phyloP scores from a whole-genome alignment of 352 stramenopile genomes.

The Ochromonadaceae sp. region DNA sequence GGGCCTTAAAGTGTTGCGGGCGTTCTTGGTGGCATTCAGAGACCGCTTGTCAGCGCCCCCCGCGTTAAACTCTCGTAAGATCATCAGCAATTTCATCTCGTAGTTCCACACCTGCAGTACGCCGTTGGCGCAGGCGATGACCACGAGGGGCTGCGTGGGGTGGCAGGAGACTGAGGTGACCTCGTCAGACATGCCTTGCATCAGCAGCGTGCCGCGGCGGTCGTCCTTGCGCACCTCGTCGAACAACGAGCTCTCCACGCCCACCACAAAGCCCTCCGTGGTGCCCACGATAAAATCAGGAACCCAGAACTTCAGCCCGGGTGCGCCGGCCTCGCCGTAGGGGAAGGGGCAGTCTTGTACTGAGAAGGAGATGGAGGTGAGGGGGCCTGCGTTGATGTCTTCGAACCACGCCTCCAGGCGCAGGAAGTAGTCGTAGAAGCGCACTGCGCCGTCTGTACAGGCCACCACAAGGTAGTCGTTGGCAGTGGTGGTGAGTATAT shows the following conservation, averaged over 20 bases:
- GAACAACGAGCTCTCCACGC: conserved; percentile 51
- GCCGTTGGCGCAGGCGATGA: conserved; percentile 55
- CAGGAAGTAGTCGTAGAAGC: conserved; percentile 81
- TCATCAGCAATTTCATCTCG: conserved; percentile 51
- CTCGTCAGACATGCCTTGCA: conserved; percentile 70
- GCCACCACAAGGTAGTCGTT: conserved; percentile 70
- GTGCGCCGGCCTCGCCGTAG: not conserved
- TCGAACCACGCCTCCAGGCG: conserved; percentile 75
- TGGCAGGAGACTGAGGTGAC: conserved; percentile 57
- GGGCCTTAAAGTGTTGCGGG: no score
- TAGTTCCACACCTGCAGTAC: conserved; percentile 77
- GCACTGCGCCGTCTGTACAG: conserved; percentile 62
- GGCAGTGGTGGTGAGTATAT: conserved; percentile 25
- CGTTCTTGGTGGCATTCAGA: conserved; percentile 34
- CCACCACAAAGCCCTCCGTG: conserved; percentile 55
- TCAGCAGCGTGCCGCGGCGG: conserved; percentile 61
- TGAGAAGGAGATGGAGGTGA: conserved; percentile 69
- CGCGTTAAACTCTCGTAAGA: conserved; percentile 53
- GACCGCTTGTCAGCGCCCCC: no score
- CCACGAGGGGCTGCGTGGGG: conserved; percentile 48
- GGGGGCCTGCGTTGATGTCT: conserved; percentile 65
- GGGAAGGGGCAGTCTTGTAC: conserved; percentile 13
- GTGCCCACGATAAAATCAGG: conserved; percentile 78
- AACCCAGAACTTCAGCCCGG: conserved; percentile 45
- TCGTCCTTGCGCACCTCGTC: conserved; percentile 60